Percentiles rank a stretch among this genome's conserved stretches.
Evolutionary conservation across 2,329 filamentous ascomycete species (phyloP).

Genomic region (Colletotrichum shisoi): DNA sequence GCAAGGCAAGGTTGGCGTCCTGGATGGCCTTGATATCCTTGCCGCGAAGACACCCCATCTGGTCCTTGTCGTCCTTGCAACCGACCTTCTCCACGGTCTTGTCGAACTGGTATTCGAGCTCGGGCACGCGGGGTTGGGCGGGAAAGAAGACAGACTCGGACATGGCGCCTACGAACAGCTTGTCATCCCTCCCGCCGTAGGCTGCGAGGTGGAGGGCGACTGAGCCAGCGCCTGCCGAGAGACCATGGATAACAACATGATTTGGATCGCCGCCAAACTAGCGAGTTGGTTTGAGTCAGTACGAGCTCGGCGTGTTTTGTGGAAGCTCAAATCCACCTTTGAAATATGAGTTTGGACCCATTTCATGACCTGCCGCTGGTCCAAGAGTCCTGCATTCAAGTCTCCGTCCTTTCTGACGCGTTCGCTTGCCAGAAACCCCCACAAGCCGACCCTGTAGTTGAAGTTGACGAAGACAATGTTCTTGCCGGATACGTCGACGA

Average conservation of each 20-base stretch:
- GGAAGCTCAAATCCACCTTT: slow-evolving; percentile 46
- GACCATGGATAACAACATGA: slow-evolving; percentile 67
- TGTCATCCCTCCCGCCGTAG: slow-evolving; percentile 55
- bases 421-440: slow-evolving; percentile 69
- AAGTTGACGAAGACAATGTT: slow-evolving; percentile 66
- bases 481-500: slow-evolving; percentile 55
- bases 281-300: background rate
- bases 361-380: slow-evolving; percentile 66
- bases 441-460: slow-evolving; percentile 69
- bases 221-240: slow-evolving; percentile 68
- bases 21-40: slow-evolving; percentile 51
- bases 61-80: slow-evolving; percentile 47
- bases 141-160: slow-evolving; percentile 61
- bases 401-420: slow-evolving; percentile 62
- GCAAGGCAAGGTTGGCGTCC: slow-evolving; percentile 50
- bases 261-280: slow-evolving; percentile 66
- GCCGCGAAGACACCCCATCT: slow-evolving; percentile 55
- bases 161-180: slow-evolving; percentile 57
- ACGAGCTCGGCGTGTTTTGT: background rate
- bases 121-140: slow-evolving; percentile 53
- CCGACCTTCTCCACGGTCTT: slow-evolving; percentile 48
- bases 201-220: slow-evolving; percentile 62
- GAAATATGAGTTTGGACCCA: slow-evolving; percentile 70
- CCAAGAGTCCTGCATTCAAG: slow-evolving; percentile 70
- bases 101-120: slow-evolving; percentile 60